Base-by-base conservation (phyloP, 2,329 filamentous ascomycete genomes). In the Triangularia setosa region DNA sequence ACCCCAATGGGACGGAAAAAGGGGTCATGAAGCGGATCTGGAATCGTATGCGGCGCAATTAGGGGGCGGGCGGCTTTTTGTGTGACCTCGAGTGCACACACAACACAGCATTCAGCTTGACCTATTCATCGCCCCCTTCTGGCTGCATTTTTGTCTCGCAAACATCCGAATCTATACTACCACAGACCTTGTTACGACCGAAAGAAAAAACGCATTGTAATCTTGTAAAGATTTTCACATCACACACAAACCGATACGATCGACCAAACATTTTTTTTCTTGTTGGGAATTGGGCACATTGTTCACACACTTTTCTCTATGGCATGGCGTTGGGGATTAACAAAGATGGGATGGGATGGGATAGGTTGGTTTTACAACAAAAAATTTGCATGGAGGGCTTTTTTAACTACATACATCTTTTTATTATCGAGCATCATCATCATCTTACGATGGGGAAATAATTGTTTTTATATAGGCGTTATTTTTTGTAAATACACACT, bases 21-120 rank as follows among this genome's bases (percentile, higher is more conserved):
- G 81, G 83, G 4, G 79, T 86, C 2, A 82, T 89, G 72, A 88
- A 85, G 77, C 82, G 86, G 60, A 79, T 90, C 63, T 90, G 87
- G 87, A 86, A 89, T 67, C 82, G 81, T 65, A 84, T 89, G 44
- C 79, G 83, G 62, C 80, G 84, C 64, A 72, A 76, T 2, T 77
- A 64, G 69, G 52, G 23, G 40, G n/a, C 6, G 4, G 14, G 35
- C 35, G 35, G 35, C 6, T 48, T 18, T 18, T 6, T 48, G 40
- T 48, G 40, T 7, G 33, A 33, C 40, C 40, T 48, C 9, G 18
- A 21, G 40, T 48, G 40, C 40, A n/a, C n/a, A n/a, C 40, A 21
- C 18, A 9, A 48, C 40, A 48, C 40, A 48, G 40, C 40, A 9
- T 48, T 48, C 35, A 44, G 18, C 35, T 44, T 3, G n/a, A 11